Percentiles rank a stretch among this genome's conserved stretches.
Evolutionary conservation across 768 basidiomycete species (phyloP).

Genomic region (Russula brevipes): DNA sequence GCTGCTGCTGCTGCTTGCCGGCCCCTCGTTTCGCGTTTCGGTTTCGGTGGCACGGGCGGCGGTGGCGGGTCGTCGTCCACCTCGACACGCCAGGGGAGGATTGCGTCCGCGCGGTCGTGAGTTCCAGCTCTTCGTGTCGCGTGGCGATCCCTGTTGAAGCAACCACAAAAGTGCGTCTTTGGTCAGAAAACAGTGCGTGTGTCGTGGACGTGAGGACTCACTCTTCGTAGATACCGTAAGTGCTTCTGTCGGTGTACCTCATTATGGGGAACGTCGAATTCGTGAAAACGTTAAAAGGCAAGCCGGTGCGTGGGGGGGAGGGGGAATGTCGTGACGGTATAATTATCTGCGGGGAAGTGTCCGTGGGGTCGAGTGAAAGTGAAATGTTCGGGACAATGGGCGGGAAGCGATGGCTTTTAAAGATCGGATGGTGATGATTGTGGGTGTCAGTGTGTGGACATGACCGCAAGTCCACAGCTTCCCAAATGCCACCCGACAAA

Average conservation of each 20-base stretch:
- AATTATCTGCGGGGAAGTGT: not conserved
- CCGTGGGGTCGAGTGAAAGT: not conserved
- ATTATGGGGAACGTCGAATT: not conserved
- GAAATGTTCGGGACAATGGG: not conserved
- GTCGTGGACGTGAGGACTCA: not conserved
- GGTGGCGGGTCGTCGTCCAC: not conserved
- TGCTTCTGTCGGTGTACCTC: not conserved
- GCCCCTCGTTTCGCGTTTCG: not conserved
- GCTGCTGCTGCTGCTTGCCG: not conserved
- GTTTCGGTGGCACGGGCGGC: slow-evolving; percentile 11
- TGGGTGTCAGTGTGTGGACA: not conserved
- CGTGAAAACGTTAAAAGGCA: not conserved
- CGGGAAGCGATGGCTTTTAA: not conserved
- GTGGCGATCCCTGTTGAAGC: slow-evolving; percentile 1
- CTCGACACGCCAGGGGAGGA: not conserved
- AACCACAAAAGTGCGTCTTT: not conserved
- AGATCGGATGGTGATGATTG: not conserved
- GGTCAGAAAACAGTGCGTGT: not conserved
- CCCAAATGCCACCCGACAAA: not conserved
- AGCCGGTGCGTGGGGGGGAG: not conserved
- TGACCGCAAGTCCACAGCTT: slow-evolving; percentile 1
- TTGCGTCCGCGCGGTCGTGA: not conserved
- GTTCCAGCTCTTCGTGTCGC: slow-evolving; percentile 13
- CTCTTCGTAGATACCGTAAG: not conserved
- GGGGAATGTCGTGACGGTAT: not conserved